Base-by-base conservation (phyloP, 2,329 filamentous ascomycete genomes). In the Stagonosporopsis tanaceti region DNA sequence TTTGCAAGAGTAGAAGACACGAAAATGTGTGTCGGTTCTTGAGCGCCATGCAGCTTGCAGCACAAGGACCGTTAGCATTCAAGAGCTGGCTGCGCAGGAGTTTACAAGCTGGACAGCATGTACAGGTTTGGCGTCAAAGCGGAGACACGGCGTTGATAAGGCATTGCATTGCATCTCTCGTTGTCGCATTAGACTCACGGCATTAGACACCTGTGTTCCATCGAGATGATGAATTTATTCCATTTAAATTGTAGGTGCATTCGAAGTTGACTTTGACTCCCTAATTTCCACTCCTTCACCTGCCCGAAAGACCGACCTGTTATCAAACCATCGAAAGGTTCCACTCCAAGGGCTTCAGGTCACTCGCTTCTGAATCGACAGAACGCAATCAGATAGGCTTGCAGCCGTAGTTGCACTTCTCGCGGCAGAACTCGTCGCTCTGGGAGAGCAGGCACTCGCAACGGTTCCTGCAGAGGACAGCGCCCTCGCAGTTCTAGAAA, bases 361-460 rank as follows among this genome's bases (percentile, higher is more conserved):
- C 11, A n/a, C 20, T 11, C n/a, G 7, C 9, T 2, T 1, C 15
- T 6, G 3, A 12, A 6, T 25, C 14, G 9, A 14, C 7, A 39
- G 34, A 12, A 39, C 2, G 12, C 2, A 1, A 25, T 40, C n/a
- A 28, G 27, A n/a, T 32, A 6, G 27, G 11, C 22, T 38, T 30
- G 42, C 42, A 53, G 6, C 11, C 17, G 9, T 34, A 47, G 4
- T 37, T n/a, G 35, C 50, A 53, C 25, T 6, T 34, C 7, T 47
- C 42, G 27, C 50, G 50, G 35, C 50, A 53, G 20, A 47, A 47
- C 17, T 34, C 4, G 7, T 53, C 20, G 25, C 4, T 4, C 8
- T 46, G 37, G n/a, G 32, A 39, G 15, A 32, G 17, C 17, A 25
- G 17, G 38, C 47, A 50, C 37, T 41, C 28, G 47, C 37, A 50